These are phyloP conservation scores for Aurantiochytrium sp. DNA, from an alignment of 108 stramenopile genomes.

Conservation along the genomic window DNA sequence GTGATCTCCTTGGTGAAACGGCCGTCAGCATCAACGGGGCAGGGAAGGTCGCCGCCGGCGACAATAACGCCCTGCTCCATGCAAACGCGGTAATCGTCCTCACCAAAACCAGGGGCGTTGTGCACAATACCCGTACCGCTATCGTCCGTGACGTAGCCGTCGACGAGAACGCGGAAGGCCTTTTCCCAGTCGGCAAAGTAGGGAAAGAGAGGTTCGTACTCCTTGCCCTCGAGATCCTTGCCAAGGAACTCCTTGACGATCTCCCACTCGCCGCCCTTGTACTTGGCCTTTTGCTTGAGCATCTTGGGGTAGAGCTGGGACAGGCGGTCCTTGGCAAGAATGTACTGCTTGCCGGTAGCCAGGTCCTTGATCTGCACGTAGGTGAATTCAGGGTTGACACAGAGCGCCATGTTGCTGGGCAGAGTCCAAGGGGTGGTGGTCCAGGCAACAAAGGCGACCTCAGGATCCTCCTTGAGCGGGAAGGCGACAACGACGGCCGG, in stretches of 20 bases:
- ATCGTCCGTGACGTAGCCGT: slow-evolving; percentile 94
- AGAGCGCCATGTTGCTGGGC: slow-evolving; percentile 73
- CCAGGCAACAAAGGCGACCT: slow-evolving; percentile 44
- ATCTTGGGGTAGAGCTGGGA: slow-evolving; percentile 83
- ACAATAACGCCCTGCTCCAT: slow-evolving; percentile 76
- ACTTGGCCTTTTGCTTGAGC: slow-evolving; percentile 91
- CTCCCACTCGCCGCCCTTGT: slow-evolving; percentile 60
- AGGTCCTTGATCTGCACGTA: slow-evolving; percentile 88
- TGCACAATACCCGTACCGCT: slow-evolving; percentile 99
- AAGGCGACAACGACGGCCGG: slow-evolving; percentile 96
- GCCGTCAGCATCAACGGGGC: slow-evolving; percentile 90
- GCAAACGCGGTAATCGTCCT: slow-evolving; percentile 99
- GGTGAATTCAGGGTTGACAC: slow-evolving; percentile 81
- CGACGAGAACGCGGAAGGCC: slow-evolving; percentile 76
- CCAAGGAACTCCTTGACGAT: slow-evolving; percentile 65
- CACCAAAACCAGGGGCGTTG: slow-evolving; percentile 98
- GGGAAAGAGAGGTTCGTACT: slow-evolving; percentile 83
- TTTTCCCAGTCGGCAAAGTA: slow-evolving; percentile 59
- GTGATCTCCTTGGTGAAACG: slow-evolving; percentile 71
- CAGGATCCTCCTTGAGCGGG: slow-evolving; percentile 68
- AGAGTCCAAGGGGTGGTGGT: slow-evolving; percentile 56
- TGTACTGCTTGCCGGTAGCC: slow-evolving; percentile 65
- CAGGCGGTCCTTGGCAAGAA: slow-evolving; percentile 75
- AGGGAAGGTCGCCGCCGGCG: slow-evolving; percentile 79
- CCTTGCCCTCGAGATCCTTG: slow-evolving; percentile 75